A percentile compares a stretch with the other conserved stretches of the same genome.
Conservation (phyloP, 495 filamentous ascomycete species). For the Penicillium parvum region DNA sequence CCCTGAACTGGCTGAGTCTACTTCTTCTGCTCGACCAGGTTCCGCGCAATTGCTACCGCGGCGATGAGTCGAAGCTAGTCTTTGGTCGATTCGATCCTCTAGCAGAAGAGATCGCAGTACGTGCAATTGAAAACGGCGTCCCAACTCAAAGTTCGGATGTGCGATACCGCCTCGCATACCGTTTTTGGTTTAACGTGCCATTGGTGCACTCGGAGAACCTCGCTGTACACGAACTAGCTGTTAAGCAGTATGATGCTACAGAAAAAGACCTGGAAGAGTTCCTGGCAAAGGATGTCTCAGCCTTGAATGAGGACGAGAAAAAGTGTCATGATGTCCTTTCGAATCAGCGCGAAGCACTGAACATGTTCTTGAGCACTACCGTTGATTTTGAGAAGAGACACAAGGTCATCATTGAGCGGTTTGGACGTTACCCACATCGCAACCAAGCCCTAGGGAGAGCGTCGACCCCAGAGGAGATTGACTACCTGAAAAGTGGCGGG, state of each 20-base stretch:
- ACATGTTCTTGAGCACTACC: constrained; percentile 5
- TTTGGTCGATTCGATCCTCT: constrained; percentile 30
- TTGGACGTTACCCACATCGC: constrained; percentile 28
- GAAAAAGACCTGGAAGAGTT: constrained; percentile 17
- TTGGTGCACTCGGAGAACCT: constrained; percentile 33
- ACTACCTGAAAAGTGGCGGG: constrained; percentile 24
- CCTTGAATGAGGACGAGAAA: constrained; percentile 16
- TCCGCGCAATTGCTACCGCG: constrained; percentile 33
- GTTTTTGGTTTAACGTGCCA: constrained; percentile 32
- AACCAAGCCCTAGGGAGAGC: constrained; percentile 19
- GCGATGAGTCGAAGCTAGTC: constrained; percentile 23
- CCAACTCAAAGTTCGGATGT: constrained; percentile 15
- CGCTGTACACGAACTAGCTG: constrained; percentile 20
- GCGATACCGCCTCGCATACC: constrained; percentile 24
- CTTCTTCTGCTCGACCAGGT: constrained; percentile 30
- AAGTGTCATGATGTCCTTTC: constrained; percentile 12
- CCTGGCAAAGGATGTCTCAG: constrained; percentile 5
- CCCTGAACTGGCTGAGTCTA: constrained; percentile 23
- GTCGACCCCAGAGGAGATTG: constrained; percentile 19
- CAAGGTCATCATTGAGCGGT: constrained; percentile 26
- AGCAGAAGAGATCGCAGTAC: constrained; percentile 19
- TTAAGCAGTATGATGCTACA: constrained; percentile 19
- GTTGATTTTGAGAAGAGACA: constrained; percentile 24
- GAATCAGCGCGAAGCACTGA: constrained; percentile 8
- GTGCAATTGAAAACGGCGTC: constrained; percentile 16